Conservation (phyloP, 2,329 filamentous ascomycete species). For the Cytospora mali region DNA sequence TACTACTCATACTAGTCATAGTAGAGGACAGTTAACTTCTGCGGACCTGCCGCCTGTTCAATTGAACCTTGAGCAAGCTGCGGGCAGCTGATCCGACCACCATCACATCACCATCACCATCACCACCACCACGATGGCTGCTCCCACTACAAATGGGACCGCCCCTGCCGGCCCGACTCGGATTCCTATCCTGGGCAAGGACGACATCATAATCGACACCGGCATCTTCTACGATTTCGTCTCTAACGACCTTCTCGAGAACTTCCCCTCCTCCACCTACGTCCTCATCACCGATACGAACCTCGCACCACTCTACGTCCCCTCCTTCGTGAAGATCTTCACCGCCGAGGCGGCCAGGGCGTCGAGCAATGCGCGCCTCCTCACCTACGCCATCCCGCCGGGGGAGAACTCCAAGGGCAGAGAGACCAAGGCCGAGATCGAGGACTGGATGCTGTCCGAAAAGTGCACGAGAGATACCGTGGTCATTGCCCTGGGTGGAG, state of each 20-base stretch:
- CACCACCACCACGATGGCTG: constrained; percentile 28
- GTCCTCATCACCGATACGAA: constrained; percentile 97
- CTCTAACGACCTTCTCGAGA: constrained; percentile 75
- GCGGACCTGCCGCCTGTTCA: constrained; percentile 14
- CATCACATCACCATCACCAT: too few relatives aligned
- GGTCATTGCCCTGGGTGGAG: constrained; percentile 90
- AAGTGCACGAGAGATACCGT: constrained; percentile 95
- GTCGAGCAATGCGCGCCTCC: constrained; percentile 61
- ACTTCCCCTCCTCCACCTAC: constrained; percentile 84
- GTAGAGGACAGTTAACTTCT: neutral
- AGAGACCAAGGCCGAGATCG: constrained; percentile 90
- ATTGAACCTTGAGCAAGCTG: constrained; percentile 19
- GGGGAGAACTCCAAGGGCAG: constrained; percentile 93
- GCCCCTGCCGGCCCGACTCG: constrained; percentile 48
- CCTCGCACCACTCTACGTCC: constrained; percentile 77
- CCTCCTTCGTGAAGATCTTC: constrained; percentile 73
- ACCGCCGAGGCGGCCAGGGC: constrained; percentile 41
- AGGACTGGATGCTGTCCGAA: constrained; percentile 94
- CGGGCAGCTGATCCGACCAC: constrained; percentile 16
- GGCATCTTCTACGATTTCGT: constrained; percentile 86
- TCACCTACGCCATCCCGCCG: constrained; percentile 84
- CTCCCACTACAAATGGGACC: constrained; percentile 26
- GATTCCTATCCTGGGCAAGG: constrained; percentile 84
- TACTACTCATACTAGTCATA: neutral
- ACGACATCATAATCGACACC: constrained; percentile 90